Percentiles rank a stretch among this genome's conserved stretches.
Evolutionary conservation across 345 rosid genomes (phyloP).

Genomic region (Alliaria petiolata): DNA sequence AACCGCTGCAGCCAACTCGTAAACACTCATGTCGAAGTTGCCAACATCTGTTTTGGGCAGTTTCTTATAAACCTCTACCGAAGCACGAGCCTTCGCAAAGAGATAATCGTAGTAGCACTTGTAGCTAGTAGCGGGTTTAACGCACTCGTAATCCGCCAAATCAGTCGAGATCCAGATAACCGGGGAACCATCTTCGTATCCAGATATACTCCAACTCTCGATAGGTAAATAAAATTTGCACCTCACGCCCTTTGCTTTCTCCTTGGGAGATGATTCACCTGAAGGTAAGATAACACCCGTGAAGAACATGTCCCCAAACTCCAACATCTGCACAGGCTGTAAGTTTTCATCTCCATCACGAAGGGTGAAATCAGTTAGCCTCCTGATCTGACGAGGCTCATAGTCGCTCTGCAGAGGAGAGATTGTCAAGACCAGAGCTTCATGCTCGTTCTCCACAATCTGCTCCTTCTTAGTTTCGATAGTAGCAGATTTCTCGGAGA

Average conservation of each 20-base stretch:
- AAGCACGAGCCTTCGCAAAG: constrained; percentile 53
- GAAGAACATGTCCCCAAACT: constrained; percentile 47
- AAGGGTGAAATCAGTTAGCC: constrained; percentile 50
- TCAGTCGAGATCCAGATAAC: constrained; percentile 68
- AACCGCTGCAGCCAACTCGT: constrained; percentile 62
- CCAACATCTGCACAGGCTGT: constrained; percentile 62
- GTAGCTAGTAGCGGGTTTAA: constrained; percentile 52
- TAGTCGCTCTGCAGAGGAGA: constrained; percentile 24
- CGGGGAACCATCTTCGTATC: constrained; percentile 61
- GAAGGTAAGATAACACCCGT: constrained; percentile 49
- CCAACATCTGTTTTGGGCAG: constrained; percentile 56
- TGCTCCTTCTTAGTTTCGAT: constrained; percentile 45
- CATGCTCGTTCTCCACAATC: constrained; percentile 49
- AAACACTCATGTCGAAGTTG: constrained; percentile 48
- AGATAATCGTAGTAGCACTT: constrained; percentile 42
- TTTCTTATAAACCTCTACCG: constrained; percentile 59
- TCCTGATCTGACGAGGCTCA: constrained; percentile 43
- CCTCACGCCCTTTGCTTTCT: constrained; percentile 44
- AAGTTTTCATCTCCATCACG: constrained; percentile 38
- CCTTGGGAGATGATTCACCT: constrained; percentile 39
- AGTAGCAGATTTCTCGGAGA: constrained; percentile 40
- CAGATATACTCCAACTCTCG: constrained; percentile 63
- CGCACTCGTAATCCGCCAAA: constrained; percentile 52
- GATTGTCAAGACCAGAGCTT: constrained; percentile 39
- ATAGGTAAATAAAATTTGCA: constrained; percentile 50